phyloP scores from a whole-genome alignment of 1,284 basidiomycete genomes.

The Pseudozyma thailandica region DNA sequence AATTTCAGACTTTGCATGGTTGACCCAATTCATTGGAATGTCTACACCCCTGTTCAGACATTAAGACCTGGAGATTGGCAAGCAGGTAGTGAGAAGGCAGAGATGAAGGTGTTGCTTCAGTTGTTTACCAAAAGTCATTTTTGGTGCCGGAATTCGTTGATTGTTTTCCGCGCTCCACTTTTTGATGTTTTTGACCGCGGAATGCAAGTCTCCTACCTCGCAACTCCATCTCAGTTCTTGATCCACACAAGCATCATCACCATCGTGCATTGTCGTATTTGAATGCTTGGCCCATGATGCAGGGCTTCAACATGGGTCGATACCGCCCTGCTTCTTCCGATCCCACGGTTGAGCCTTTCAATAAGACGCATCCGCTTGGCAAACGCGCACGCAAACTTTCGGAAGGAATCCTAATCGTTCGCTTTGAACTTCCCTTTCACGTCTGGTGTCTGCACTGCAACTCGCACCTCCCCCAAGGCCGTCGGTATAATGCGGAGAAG shows the following conservation, averaged over 20 bases:
- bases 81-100: no score
- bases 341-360: conserved; percentile 37
- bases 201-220: neutral
- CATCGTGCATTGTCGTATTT: neutral
- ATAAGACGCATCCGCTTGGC: conserved; percentile 72
- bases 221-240: neutral
- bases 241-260: neutral
- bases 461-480: conserved; percentile 54
- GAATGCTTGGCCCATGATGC: conserved; percentile 43
- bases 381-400: conserved; percentile 90
- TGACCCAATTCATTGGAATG: no score
- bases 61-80: no score
- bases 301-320: conserved; percentile 65
- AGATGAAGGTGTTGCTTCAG: no score
- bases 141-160: no score
- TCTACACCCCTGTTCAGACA: no score
- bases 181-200: no score
- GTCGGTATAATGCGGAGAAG: conserved; percentile 97
- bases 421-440: conserved; percentile 85
- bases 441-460: conserved; percentile 82
- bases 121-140: no score
- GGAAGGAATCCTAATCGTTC: conserved; percentile 88
- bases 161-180: no score
- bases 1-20: no score
- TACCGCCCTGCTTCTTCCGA: conserved; percentile 57